A percentile compares a stretch with the other conserved stretches of the same genome.
Conservation (phyloP, 2,329 filamentous ascomycete species). For the Aureobasidium musti region DNA sequence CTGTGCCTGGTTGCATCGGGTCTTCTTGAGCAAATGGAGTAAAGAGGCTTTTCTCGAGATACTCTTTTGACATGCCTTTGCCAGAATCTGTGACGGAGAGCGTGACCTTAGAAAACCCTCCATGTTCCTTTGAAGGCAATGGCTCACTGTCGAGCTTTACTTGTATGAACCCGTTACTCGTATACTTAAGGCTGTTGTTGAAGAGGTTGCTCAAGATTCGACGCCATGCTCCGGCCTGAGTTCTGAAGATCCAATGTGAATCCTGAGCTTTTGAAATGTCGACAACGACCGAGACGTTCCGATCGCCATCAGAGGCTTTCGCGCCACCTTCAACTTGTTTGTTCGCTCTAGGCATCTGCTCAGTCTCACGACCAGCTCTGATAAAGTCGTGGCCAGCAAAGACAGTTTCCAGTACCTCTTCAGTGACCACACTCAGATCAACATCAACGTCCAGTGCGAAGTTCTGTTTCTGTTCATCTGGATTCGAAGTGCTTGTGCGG, state of each 20-base stretch:
- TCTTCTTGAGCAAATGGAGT: conserved; percentile 67
- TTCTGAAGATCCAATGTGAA: conserved; percentile 47
- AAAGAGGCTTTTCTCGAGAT: conserved; percentile 62
- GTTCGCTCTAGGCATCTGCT: conserved; percentile 14
- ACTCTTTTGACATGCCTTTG: conserved; percentile 65
- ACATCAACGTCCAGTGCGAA: conserved; percentile 28
- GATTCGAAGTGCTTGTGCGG: conserved; percentile 33
- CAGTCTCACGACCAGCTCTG: conserved; percentile 29
- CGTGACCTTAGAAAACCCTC: conserved; percentile 5
- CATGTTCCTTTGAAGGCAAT: neutral
- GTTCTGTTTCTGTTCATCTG: conserved; percentile 15
- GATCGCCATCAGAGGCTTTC: neutral
- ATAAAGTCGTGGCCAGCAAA: conserved; percentile 49
- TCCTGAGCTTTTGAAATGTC: conserved; percentile 24
- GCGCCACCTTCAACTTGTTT: neutral
- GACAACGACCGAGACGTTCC: conserved; percentile 13
- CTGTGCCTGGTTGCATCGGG: conserved; percentile 60
- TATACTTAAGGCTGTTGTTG: conserved; percentile 54
- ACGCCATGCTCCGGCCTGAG: conserved; percentile 49
- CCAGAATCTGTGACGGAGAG: conserved; percentile 62
- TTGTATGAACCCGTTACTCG: conserved; percentile 45
- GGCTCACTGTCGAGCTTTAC: conserved; percentile 34
- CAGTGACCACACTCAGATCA: conserved; percentile 27
- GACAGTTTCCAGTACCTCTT: conserved; percentile 28
- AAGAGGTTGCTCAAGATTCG: conserved; percentile 53